Evolutionary conservation across 805 yeast genomes (phyloP).

Genomic region (Hanseniaspora clermontiae): DNA sequence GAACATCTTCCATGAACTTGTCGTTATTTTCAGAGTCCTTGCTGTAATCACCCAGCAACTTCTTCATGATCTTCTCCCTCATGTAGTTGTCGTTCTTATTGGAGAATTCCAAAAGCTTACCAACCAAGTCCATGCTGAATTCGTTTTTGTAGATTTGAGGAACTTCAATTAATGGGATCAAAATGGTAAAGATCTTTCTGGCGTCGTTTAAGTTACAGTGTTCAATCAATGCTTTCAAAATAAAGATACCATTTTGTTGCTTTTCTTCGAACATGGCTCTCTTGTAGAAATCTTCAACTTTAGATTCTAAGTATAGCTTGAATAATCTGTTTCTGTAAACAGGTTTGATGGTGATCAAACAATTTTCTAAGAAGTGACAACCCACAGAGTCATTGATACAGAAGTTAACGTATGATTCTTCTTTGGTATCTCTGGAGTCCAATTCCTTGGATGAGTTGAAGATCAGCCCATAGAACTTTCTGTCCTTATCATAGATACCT

Average conservation of each 20-base stretch:
- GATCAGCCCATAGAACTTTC: slow-evolving; percentile 54
- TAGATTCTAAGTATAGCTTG: slow-evolving; percentile 55
- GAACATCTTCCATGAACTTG: slow-evolving; percentile 53
- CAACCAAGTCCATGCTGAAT: slow-evolving; percentile 53
- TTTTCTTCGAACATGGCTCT: slow-evolving; percentile 34
- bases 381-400: slow-evolving; percentile 82
- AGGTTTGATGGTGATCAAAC: slow-evolving; percentile 50
- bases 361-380: slow-evolving; percentile 73
- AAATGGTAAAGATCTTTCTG: slow-evolving; percentile 46
- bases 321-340: slow-evolving; percentile 62
- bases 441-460: slow-evolving; percentile 40
- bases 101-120: slow-evolving; percentile 55
- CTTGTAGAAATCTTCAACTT: slow-evolving; percentile 59
- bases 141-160: slow-evolving; percentile 43
- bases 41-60: slow-evolving; percentile 35
- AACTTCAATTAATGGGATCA: slow-evolving; percentile 51
- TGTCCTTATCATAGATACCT: slow-evolving; percentile 63
- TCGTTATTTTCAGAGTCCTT: slow-evolving; percentile 27
- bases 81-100: slow-evolving; percentile 43
- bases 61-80: slow-evolving; percentile 45
- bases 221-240: slow-evolving; percentile 57
- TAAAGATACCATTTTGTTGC: slow-evolving; percentile 63
- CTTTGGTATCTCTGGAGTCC: slow-evolving; percentile 37
- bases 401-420: slow-evolving; percentile 72
- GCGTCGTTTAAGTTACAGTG: slow-evolving; percentile 38